A percentile compares a stretch with the other conserved stretches of the same genome.
Conservation (phyloP, 179 eudicot species). For the Heliamphora pulchella region DNA sequence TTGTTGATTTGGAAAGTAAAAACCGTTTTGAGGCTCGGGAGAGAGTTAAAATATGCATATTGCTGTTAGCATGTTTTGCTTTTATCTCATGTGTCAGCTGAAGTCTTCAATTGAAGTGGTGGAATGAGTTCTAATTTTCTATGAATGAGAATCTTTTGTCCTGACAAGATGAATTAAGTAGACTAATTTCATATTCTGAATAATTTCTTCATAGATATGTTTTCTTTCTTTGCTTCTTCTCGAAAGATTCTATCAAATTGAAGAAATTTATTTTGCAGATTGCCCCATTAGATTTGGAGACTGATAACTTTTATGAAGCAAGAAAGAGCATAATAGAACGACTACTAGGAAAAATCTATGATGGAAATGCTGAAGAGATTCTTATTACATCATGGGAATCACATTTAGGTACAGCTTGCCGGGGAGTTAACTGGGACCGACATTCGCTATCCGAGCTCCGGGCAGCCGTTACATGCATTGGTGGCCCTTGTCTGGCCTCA, state of each 20-base stretch:
- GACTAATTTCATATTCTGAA: not conserved
- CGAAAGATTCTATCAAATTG: not conserved
- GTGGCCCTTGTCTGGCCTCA: constrained; percentile 68
- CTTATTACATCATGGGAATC: constrained; percentile 74
- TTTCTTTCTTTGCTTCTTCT: not conserved
- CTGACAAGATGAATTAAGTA: not conserved
- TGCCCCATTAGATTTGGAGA: constrained; percentile 81
- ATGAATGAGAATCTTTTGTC: not conserved
- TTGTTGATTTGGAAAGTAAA: no score
- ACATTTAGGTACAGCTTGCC: constrained; percentile 66
- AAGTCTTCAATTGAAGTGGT: not conserved
- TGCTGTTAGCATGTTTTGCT: no score
- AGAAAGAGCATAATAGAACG: constrained; percentile 60
- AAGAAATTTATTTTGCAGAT: constrained; percentile 40
- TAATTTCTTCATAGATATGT: not conserved
- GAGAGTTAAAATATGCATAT: no score
- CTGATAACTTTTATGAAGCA: constrained; percentile 52
- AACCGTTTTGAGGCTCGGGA: no score
- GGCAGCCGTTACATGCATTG: constrained; percentile 81
- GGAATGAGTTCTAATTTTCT: not conserved
- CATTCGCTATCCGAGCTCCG: constrained; percentile 69
- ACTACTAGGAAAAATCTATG: constrained; percentile 45
- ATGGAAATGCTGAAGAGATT: constrained; percentile 82
- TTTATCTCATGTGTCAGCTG: not conserved
- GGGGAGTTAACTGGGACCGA: constrained; percentile 83